Percentiles rank a stretch among this genome's conserved stretches.
Evolutionary conservation across 495 filamentous ascomycete genomes (phyloP).

Genomic region (Penicilliopsis zonata): DNA sequence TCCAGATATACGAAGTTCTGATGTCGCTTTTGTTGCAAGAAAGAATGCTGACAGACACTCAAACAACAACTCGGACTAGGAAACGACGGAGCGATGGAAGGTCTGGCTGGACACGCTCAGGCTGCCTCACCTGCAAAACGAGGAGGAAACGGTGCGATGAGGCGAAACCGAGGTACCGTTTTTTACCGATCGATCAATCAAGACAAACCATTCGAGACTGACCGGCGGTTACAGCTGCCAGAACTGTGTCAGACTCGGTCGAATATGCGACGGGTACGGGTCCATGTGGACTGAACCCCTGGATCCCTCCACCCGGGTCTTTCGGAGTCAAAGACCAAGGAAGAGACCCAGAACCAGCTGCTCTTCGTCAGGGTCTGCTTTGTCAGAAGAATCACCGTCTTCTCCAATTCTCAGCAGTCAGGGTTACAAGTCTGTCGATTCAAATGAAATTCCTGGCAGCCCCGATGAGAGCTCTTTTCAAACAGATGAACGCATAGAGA

Average conservation of each 20-base stretch:
- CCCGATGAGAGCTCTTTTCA: not conserved
- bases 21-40: too few relatives aligned
- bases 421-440: not conserved
- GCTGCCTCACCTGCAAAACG: slow-evolving; percentile 32
- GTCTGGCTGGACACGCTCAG: slow-evolving; percentile 30
- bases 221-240: slow-evolving; percentile 17
- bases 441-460: not conserved
- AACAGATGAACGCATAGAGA: not conserved
- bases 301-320: slow-evolving; percentile 20
- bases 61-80: slow-evolving; percentile 8
- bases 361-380: slow-evolving; percentile 12
- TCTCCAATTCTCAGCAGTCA: slow-evolving; percentile 5
- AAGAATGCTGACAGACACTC: too few relatives aligned
- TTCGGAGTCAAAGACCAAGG: slow-evolving; percentile 11
- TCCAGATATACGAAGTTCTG: too few relatives aligned
- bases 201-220: not conserved
- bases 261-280: slow-evolving; percentile 30
- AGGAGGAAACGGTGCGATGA: slow-evolving; percentile 34
- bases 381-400: slow-evolving; percentile 7
- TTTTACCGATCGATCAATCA: too few relatives aligned
- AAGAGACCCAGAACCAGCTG: slow-evolving; percentile 17
- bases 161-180: slow-evolving; percentile 30
- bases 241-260: slow-evolving; percentile 26
- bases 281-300: slow-evolving; percentile 32
- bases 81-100: slow-evolving; percentile 20